Evolutionary conservation across 805 yeast species (phyloP).

Genomic region (Wickerhamomyces alni): DNA sequence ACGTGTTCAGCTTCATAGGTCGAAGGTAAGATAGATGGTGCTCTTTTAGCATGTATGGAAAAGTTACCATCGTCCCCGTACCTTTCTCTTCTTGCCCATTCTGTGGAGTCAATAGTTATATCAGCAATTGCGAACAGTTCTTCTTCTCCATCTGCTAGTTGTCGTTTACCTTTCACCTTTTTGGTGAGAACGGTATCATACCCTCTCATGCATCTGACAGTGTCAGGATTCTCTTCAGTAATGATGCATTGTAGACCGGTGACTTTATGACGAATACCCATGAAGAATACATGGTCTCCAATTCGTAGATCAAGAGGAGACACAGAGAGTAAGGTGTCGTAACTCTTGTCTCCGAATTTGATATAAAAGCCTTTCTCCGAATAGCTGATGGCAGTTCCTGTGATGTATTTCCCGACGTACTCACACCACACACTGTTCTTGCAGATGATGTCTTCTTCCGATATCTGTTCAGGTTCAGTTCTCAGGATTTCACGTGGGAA

Average conservation of each 20-base stretch:
- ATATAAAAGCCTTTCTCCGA: conserved; percentile 28
- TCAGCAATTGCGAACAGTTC: conserved; percentile 23
- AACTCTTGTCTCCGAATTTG: conserved; percentile 34
- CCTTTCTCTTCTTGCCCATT: conserved; percentile 30
- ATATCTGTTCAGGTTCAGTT: conserved; percentile 4
- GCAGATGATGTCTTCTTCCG: conserved; percentile 23
- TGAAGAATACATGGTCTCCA: conserved; percentile 45
- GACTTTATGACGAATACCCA: conserved; percentile 33
- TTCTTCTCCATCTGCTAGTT: conserved; percentile 15
- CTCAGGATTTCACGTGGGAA: conserved; percentile 4
- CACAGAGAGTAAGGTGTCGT: conserved; percentile 17
- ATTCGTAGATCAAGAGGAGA: conserved; percentile 45
- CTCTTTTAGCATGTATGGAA: conserved; percentile 2
- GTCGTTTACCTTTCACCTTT: conserved; percentile 16
- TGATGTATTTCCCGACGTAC: conserved; percentile 41
- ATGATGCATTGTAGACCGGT: conserved; percentile 36
- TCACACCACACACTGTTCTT: conserved; percentile 48
- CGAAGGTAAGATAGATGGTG: too few species aligned
- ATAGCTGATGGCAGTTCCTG: conserved; percentile 35
- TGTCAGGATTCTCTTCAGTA: conserved; percentile 12
- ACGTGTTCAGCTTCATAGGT: conserved; percentile 7
- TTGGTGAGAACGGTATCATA: conserved; percentile 42
- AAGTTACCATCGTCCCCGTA: conserved; percentile 13
- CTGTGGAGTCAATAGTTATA: conserved; percentile 25
- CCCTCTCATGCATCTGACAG: conserved; percentile 54